Evolutionary conservation across 306 rosid species (phyloP), one percentile per base, ranked within the genome.

Genomic region (Rosa chinensis): DNA sequence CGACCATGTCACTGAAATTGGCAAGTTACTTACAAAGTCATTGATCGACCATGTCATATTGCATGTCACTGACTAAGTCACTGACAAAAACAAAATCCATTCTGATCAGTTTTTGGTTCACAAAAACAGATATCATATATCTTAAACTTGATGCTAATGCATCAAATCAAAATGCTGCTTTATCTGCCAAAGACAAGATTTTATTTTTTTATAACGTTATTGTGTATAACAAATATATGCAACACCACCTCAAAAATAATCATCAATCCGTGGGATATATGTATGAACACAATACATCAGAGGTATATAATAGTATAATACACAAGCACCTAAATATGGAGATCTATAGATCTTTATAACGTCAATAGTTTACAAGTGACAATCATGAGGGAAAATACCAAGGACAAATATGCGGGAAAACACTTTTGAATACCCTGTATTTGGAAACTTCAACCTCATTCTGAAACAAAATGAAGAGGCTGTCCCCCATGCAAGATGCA

Each of bases 391-490:
- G n/a, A 4, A 13, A 28, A 28, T 28, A 28, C 28, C 1, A 55
- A 56, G 42, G 42, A 16, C 2, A 40, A 56, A 23, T 3, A 37
- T 18, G 55, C 6, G n/a, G 8, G 6, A 55, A 39, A 28, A 39
- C 16, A 45, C 18, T 20, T 74, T 16, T 13, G 4, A 40, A 39
- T 74, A 21, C 66, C 39, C 6, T 21, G 42, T 21, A 5, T 3
- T 6, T n/a, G 39, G 67, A 56, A 39, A 8, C 17, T 43, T 43
- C 18, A 55, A 74, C 55, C 43, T 43, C 43, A 16, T 59, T 23
- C 44, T 45, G 18, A 75, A 75, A 74, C 12, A 5, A 45, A 11
- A 39, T 62, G 53, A 61, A 10, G 64, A 79, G 64, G 84, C 63
- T 23, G 53, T 42, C 64, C 17, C 5, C 76, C 37, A 25, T 11